phyloP scores from a whole-genome alignment of 768 basidiomycete species.

The Boletus huronensis region DNA sequence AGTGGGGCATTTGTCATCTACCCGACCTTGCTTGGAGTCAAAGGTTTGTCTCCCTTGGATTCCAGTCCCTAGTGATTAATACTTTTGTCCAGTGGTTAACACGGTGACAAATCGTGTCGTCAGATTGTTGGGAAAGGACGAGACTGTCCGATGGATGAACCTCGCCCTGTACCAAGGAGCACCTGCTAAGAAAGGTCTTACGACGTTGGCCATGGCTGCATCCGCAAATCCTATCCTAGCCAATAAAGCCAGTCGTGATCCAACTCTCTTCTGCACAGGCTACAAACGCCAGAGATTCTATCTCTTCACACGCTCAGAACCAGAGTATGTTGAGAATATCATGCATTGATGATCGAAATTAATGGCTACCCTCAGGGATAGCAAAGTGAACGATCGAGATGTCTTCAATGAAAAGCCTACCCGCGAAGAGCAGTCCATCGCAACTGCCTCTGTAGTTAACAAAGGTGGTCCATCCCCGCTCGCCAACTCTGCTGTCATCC shows the following conservation, averaged over 20 bases:
- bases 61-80: background rate
- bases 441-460: constrained; percentile 51
- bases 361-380: constrained; percentile 51
- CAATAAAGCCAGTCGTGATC: constrained; percentile 80
- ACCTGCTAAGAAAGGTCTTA: constrained; percentile 80
- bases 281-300: constrained; percentile 94
- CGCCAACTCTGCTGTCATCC: constrained; percentile 82
- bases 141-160: constrained; percentile 87
- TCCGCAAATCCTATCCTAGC: constrained; percentile 94
- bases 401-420: constrained; percentile 98
- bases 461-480: constrained; percentile 62
- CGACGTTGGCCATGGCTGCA: constrained; percentile 91
- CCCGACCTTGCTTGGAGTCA: constrained; percentile 90
- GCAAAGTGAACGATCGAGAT: constrained; percentile 85
- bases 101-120: constrained; percentile 90
- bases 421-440: constrained; percentile 90
- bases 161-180: constrained; percentile 90
- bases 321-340: constrained; percentile 61
- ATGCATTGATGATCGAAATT: background rate
- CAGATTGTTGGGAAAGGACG: constrained; percentile 88
- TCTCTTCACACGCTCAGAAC: constrained; percentile 86
- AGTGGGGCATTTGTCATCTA: constrained; percentile 93
- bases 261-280: constrained; percentile 89
- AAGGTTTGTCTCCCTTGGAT: constrained; percentile 53
- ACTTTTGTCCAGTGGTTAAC: constrained; percentile 70